Percentiles rank a stretch among this genome's conserved stretches.
phyloP scores from a whole-genome alignment of 2,329 filamentous ascomycete genomes.

The Elsinoe perseae region DNA sequence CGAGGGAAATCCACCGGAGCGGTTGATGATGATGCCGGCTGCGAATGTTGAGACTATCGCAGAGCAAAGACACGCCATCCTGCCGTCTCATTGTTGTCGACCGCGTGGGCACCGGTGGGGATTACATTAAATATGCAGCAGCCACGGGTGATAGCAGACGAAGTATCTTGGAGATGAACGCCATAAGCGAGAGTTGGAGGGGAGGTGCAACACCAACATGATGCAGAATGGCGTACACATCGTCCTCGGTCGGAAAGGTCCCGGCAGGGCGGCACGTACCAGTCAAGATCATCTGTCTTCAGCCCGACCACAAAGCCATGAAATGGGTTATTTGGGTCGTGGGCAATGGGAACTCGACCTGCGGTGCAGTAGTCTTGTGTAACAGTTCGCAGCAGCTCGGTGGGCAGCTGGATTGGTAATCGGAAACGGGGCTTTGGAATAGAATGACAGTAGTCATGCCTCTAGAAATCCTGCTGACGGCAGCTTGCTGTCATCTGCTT shows the following conservation, averaged over 20 bases:
- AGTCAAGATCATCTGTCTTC: background rate
- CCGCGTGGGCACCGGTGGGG: background rate
- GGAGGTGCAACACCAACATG: background rate
- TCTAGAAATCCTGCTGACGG: background rate
- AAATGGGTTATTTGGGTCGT: background rate
- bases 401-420: background rate
- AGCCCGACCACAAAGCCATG: background rate
- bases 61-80: background rate
- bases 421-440: background rate
- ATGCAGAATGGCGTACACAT: background rate
- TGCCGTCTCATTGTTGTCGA: background rate
- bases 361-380: conserved; percentile 7
- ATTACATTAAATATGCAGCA: background rate
- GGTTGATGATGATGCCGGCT: too few relatives aligned
- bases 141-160: background rate
- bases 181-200: conserved; percentile 5
- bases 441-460: background rate
- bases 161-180: background rate
- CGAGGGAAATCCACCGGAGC: background rate
- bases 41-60: background rate
- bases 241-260: background rate
- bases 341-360: background rate
- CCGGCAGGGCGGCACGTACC: background rate
- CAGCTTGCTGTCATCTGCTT: background rate
- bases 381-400: conserved; percentile 12